Conservation (phyloP, 2,329 filamentous ascomycete genomes). For the Aspergillus sp. region DNA sequence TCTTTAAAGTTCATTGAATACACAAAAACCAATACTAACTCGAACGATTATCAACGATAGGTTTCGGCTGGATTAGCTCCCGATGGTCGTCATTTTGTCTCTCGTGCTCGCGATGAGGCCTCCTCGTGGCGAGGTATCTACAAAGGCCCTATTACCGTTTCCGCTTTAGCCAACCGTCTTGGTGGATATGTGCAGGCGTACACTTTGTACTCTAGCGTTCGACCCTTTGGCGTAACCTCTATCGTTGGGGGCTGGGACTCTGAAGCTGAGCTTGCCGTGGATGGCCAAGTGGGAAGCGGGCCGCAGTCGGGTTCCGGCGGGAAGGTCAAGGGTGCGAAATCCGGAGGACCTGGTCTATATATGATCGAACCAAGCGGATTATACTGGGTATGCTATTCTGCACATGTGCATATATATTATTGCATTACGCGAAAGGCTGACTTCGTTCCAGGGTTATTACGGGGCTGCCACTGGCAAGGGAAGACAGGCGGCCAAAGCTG, state of each 20-base stretch:
- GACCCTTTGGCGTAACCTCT: conserved; percentile 93
- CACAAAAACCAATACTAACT: background rate
- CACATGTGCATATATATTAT: background rate
- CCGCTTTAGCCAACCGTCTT: conserved; percentile 87
- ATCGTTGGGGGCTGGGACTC: conserved; percentile 94
- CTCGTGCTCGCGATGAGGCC: conserved; percentile 90
- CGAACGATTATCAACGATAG: conserved; percentile 46
- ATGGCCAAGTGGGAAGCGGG: conserved; percentile 84
- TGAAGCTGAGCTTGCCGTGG: conserved; percentile 78
- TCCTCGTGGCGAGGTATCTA: conserved; percentile 87
- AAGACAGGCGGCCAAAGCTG: conserved; percentile 92
- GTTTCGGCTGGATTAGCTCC: conserved; percentile 92
- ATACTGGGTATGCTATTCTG: conserved; percentile 69
- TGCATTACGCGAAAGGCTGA: conserved; percentile 21
- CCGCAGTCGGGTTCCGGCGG: conserved; percentile 79
- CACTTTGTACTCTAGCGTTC: conserved; percentile 94
- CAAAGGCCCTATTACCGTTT: conserved; percentile 88
- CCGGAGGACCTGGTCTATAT: conserved; percentile 90
- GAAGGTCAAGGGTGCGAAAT: conserved; percentile 71
- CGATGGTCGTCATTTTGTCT: conserved; percentile 92
- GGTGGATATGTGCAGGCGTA: conserved; percentile 96
- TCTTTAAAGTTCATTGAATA: background rate
- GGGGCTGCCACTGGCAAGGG: conserved; percentile 97
- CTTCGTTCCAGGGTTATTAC: conserved; percentile 72
- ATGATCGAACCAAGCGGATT: conserved; percentile 98